Evolutionary conservation across 2,329 filamentous ascomycete genomes (phyloP).

Genomic region (Botrytis galanthina): DNA sequence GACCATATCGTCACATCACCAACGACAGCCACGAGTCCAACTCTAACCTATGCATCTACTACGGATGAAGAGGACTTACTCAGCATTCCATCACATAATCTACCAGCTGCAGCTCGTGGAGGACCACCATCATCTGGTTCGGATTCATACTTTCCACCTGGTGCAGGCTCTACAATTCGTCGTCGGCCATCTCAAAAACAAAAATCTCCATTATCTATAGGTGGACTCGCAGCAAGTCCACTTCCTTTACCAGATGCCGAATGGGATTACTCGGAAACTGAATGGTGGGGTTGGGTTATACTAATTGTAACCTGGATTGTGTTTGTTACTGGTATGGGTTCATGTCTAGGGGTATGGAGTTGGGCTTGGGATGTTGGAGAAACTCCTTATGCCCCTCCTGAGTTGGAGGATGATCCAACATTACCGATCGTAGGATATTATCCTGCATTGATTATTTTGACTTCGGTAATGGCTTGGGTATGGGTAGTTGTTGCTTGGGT

Average conservation of each 20-base stretch:
- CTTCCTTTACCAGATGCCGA: conserved; percentile 50
- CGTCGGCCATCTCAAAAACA: conserved; percentile 39
- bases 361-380: conserved; percentile 99
- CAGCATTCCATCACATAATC: conserved; percentile 55
- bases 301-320: conserved; percentile 89
- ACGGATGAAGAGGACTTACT: conserved; percentile 82
- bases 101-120: conserved; percentile 44
- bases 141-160: conserved; percentile 59
- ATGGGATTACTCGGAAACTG: conserved; percentile 92
- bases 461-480: conserved; percentile 95
- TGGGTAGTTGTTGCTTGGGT: conserved; percentile 98
- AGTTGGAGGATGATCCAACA: conserved; percentile 91
- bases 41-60: conserved; percentile 65
- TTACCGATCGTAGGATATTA: conserved; percentile 97
- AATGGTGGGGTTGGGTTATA: conserved; percentile 98
- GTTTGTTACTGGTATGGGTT: conserved; percentile 95
- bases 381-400: conserved; percentile 91
- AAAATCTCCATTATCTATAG: conserved; percentile 60
- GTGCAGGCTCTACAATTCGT: conserved; percentile 40
- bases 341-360: conserved; percentile 90
- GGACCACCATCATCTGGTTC: conserved; percentile 53
- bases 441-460: conserved; percentile 88
- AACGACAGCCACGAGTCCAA: conserved; percentile 49
- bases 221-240: conserved; percentile 50
- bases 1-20: conserved; percentile 36